Conservation (phyloP, 768 basidiomycete genomes). For the Butyriboletus loyo region DNA sequence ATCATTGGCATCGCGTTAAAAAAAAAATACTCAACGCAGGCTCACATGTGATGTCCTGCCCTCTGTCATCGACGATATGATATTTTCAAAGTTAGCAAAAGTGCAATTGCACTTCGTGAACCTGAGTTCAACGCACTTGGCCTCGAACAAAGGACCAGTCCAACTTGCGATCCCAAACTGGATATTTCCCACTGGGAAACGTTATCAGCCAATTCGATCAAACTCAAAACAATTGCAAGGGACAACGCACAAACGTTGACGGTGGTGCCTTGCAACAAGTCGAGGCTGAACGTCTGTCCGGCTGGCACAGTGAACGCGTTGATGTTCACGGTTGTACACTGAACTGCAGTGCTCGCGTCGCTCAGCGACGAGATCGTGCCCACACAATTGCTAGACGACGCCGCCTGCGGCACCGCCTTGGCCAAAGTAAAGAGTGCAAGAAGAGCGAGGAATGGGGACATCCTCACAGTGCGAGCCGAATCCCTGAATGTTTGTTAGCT, state of each 20-base stretch:
- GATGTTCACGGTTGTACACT: constrained; percentile 58
- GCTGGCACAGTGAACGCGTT: constrained; percentile 55
- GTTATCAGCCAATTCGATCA: background rate
- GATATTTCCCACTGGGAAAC: constrained; percentile 51
- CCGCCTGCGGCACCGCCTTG: constrained; percentile 14
- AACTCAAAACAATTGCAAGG: background rate
- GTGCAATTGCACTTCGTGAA: background rate
- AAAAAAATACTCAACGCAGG: background rate
- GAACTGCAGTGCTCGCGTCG: constrained; percentile 50
- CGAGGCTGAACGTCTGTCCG: constrained; percentile 48
- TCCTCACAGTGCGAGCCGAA: constrained; percentile 2
- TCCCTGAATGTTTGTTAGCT: background rate
- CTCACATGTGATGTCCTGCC: constrained; percentile 48
- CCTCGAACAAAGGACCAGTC: constrained; percentile 52
- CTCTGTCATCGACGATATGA: constrained; percentile 35
- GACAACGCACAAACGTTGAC: constrained; percentile 55
- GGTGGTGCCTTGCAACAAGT: constrained; percentile 45
- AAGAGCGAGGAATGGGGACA: constrained; percentile 8
- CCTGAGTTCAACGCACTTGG: constrained; percentile 36
- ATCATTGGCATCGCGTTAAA: background rate
- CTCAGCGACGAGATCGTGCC: constrained; percentile 53
- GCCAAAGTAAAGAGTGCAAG: constrained; percentile 17
- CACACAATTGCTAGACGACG: constrained; percentile 32
- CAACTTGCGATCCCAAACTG: constrained; percentile 51
- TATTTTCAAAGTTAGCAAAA: constrained; percentile 1